These are phyloP conservation scores for Pseudevernia furfuracea DNA, from an alignment of 495 filamentous ascomycete genomes.

Conservation along the genomic window DNA sequence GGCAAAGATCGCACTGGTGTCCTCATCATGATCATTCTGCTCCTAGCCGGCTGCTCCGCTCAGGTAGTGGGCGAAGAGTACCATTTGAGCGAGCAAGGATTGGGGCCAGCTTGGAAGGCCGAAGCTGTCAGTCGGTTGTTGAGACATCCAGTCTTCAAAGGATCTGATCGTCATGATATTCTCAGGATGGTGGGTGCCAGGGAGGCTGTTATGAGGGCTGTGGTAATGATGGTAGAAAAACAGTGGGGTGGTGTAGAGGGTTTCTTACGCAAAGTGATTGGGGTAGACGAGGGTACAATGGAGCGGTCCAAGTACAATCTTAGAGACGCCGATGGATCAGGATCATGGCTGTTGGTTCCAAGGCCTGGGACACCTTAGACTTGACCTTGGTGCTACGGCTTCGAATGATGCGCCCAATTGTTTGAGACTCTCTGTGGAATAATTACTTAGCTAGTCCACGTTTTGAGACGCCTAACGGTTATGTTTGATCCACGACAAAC, in stretches of 20 bases:
- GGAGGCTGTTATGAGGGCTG: constrained; percentile 9
- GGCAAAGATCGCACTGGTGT: constrained; percentile 62
- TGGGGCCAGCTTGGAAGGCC: constrained; percentile 8
- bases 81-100: constrained; percentile 9
- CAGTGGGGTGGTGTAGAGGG: constrained; percentile 3
- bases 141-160: constrained; percentile 5
- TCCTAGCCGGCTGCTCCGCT: constrained; percentile 41
- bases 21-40: constrained; percentile 48
- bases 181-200: constrained; percentile 7
- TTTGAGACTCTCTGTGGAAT: background rate
- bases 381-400: background rate
- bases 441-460: background rate
- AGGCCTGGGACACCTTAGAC: background rate
- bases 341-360: background rate
- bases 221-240: constrained; percentile 8
- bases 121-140: constrained; percentile 1
- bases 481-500: no score
- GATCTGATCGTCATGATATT: background rate
- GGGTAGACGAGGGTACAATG: background rate
- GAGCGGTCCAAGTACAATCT: background rate
- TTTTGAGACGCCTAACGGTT: no score
- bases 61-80: constrained; percentile 47
- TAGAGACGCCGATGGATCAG: constrained; percentile 2
- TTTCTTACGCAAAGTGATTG: background rate
- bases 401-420: background rate